phyloP scores from a whole-genome alignment of 176 grass and related monocot species.

The Rhynchospora tenuis region DNA sequence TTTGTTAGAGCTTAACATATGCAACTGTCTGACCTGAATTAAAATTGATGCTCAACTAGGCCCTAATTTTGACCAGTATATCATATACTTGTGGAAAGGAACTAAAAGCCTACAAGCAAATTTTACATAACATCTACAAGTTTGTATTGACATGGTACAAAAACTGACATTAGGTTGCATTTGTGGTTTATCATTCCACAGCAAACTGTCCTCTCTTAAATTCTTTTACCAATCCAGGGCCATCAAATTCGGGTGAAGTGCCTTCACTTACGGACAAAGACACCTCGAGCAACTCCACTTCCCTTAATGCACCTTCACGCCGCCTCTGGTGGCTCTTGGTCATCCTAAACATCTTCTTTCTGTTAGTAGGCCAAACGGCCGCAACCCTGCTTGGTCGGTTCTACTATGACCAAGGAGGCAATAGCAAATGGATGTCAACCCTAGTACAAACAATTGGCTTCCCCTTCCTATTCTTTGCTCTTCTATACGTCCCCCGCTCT shows the following conservation, averaged over 20 bases:
- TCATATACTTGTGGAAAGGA: background rate
- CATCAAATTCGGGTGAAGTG: conserved; percentile 34
- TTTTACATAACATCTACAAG: background rate
- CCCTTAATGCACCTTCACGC: background rate
- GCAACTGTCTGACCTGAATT: background rate
- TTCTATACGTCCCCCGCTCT: conserved; percentile 42
- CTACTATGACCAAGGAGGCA: conserved; percentile 93
- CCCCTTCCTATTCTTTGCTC: conserved; percentile 52
- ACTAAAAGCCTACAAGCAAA: background rate
- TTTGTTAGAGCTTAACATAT: background rate
- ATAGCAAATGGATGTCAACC: conserved; percentile 85
- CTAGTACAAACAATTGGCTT: conserved; percentile 67
- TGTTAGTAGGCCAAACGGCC: conserved; percentile 54
- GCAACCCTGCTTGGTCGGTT: conserved; percentile 75
- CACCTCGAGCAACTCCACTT: background rate
- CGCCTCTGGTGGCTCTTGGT: conserved; percentile 67
- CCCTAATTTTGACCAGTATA: background rate
- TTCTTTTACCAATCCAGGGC: conserved; percentile 31
- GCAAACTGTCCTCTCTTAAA: conserved; percentile 13
- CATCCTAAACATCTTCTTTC: conserved; percentile 59
- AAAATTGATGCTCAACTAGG: background rate
- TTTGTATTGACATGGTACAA: background rate
- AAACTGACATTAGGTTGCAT: conserved; percentile 8
- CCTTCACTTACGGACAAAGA: conserved; percentile 9
- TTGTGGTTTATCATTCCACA: conserved; percentile 15